Conservation (phyloP, 208 protist species). For the Crithidia bombi region DNA sequence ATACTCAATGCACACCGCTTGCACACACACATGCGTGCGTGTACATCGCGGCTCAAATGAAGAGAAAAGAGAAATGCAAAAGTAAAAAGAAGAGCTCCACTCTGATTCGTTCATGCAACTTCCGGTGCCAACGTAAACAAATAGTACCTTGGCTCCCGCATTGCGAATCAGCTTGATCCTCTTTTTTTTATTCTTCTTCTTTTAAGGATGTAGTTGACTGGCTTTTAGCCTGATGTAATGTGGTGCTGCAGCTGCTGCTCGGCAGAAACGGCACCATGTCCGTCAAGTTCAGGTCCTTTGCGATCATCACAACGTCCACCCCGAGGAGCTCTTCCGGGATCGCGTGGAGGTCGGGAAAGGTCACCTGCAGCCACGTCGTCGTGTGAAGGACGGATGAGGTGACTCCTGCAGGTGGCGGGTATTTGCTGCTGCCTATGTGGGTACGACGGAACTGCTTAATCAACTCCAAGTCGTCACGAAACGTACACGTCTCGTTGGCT, state of each 20-base stretch:
- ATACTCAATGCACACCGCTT: too few relatives aligned
- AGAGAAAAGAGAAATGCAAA: background rate
- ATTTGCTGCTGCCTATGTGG: slow-evolving; percentile 1
- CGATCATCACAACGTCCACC: slow-evolving; percentile 35
- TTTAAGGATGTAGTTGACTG: background rate
- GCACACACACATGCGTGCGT: background rate
- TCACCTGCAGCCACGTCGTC: slow-evolving; percentile 35
- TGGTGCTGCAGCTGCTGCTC: background rate
- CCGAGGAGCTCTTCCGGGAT: slow-evolving; percentile 24
- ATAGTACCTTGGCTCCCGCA: too few relatives aligned
- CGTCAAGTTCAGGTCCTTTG: slow-evolving; percentile 39
- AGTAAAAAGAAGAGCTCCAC: background rate
- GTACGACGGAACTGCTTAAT: slow-evolving; percentile 26
- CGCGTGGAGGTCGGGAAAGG: slow-evolving; percentile 31
- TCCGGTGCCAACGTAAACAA: background rate
- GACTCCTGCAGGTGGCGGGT: slow-evolving; percentile 3
- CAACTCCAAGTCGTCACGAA: slow-evolving; percentile 20
- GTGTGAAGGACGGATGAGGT: slow-evolving; percentile 14
- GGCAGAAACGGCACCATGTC: slow-evolving; percentile 43
- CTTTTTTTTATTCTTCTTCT: background rate
- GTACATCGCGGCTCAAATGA: background rate
- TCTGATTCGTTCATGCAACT: background rate
- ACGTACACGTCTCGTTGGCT: slow-evolving; percentile 13
- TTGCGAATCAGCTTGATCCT: too few relatives aligned
- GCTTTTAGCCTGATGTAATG: background rate